These are phyloP conservation scores for Nigrospora oryzae DNA, from an alignment of 2,329 filamentous ascomycete species.

Conservation along the genomic window DNA sequence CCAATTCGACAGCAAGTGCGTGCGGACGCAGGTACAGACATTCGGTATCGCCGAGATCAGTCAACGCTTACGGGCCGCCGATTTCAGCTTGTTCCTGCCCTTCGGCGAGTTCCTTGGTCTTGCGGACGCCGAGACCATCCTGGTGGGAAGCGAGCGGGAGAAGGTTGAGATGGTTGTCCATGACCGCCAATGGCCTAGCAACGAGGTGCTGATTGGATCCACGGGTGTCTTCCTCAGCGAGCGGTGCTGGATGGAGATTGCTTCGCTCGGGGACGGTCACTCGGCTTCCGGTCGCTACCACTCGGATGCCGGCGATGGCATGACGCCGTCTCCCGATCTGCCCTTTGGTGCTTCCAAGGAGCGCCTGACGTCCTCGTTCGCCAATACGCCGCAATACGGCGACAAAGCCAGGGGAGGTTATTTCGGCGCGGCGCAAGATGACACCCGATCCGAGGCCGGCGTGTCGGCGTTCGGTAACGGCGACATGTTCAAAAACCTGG, in stretches of 20 bases:
- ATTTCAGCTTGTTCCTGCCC: conserved; percentile 92
- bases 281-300: conserved; percentile 45
- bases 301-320: conserved; percentile 55
- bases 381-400: conserved; percentile 52
- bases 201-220: conserved; percentile 82
- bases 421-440: conserved; percentile 70
- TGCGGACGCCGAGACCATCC: conserved; percentile 71
- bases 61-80: conserved; percentile 81
- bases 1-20: conserved; percentile 98
- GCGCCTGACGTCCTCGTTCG: conserved; percentile 39
- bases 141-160: conserved; percentile 88
- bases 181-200: conserved; percentile 83
- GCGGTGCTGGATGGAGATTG: conserved; percentile 87
- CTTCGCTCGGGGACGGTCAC: conserved; percentile 60
- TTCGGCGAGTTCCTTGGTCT: conserved; percentile 93
- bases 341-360: conserved; percentile 57
- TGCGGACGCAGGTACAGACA: conserved; percentile 87
- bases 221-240: conserved; percentile 96
- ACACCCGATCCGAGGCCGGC: conserved; percentile 84
- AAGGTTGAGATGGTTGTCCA: conserved; percentile 88
- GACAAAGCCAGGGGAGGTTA: conserved; percentile 75
- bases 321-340: conserved; percentile 46
- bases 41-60: conserved; percentile 97
- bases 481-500: conserved; percentile 97
- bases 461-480: conserved; percentile 84